phyloP scores from a whole-genome alignment of 1,284 basidiomycete genomes.

The Puccinia polysora region DNA sequence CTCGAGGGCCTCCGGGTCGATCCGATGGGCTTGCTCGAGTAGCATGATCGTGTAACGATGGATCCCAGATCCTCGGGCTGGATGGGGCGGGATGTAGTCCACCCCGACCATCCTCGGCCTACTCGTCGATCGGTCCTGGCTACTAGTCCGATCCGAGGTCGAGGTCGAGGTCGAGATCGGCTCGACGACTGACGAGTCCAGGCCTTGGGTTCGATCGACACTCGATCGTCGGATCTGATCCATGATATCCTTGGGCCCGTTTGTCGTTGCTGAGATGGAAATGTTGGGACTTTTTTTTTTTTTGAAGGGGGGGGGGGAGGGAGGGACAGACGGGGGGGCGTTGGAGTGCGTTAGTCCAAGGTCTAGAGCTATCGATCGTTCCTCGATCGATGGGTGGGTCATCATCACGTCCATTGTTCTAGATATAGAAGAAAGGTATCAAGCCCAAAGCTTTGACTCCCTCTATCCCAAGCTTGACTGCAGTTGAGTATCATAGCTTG shows the following conservation, averaged over 20 bases:
- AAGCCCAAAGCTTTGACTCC: too few species aligned
- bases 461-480: too few species aligned
- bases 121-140: conserved; percentile 45
- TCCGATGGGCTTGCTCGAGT: conserved; percentile 61
- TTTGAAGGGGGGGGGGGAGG: not conserved
- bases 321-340: not conserved
- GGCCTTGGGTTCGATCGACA: conserved; percentile 44
- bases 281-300: conserved; percentile 67
- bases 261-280: conserved; percentile 63
- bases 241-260: too few species aligned
- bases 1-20: not conserved
- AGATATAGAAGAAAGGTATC: too few species aligned
- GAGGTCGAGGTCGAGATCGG: too few species aligned
- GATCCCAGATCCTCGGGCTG: conserved; percentile 74
- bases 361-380: not conserved
- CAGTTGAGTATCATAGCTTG: too few species aligned
- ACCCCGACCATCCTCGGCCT: conserved; percentile 50
- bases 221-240: conserved; percentile 43
- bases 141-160: too few species aligned
- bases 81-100: conserved; percentile 77
- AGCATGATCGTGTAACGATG: conserved; percentile 77
- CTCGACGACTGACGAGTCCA: conserved; percentile 44
- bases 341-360: not conserved
- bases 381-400: too few species aligned
- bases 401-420: too few species aligned